Base-by-base conservation (phyloP, 768 basidiomycete genomes). In the Kondoa malvinella region DNA sequence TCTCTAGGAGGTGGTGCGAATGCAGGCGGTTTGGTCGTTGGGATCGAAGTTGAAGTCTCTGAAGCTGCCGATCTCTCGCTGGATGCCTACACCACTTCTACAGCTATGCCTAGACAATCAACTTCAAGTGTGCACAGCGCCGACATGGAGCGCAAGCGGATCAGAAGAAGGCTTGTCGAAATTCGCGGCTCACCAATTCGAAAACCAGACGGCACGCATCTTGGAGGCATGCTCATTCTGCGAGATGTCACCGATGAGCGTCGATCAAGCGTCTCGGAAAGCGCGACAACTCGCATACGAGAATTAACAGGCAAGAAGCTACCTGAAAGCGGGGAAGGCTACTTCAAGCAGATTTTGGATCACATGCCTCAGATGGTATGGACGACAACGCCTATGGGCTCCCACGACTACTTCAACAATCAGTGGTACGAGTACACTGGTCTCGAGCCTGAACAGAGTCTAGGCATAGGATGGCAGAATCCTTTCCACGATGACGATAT, bases 401-500 rank as follows among this genome's bases (percentile, higher is more conserved):
- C 57, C 0, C 69, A 70, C 56, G 67, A 57, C 29, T 72, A 68
- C 67, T 72, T 72, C 66, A 67, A 34, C 32, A 57, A 66, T 29
- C 40, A 56, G 30, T 73, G 72, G 72, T 73, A 73, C 34, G 31
- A 58, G 1, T 73, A 70, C 40, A 71, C 72, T 26, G 72, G 72
- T 14, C 57, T 67, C 26, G 66, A 71, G 26, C 70, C 71, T 4
- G 71, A 73, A 62, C 60, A 67, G 56, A 63, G 63, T 1, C 68
- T 71, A 3, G 71, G 72, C 1, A 60, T 71, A 8, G 68, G 68
- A 26, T 73, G 72, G 72, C 68, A 69, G n/a, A 66, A 66, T 14
- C 69, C 69, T 3, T 71, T 73, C 66, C 70, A 71, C 57, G 56
- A 57, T 30, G 71, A 71, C 31, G 73, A 73, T 67, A 70, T 73